A percentile compares a stretch with the other conserved stretches of the same genome.
Conservation (phyloP, 2,329 filamentous ascomycete genomes). For the Passalora sequoiae region DNA sequence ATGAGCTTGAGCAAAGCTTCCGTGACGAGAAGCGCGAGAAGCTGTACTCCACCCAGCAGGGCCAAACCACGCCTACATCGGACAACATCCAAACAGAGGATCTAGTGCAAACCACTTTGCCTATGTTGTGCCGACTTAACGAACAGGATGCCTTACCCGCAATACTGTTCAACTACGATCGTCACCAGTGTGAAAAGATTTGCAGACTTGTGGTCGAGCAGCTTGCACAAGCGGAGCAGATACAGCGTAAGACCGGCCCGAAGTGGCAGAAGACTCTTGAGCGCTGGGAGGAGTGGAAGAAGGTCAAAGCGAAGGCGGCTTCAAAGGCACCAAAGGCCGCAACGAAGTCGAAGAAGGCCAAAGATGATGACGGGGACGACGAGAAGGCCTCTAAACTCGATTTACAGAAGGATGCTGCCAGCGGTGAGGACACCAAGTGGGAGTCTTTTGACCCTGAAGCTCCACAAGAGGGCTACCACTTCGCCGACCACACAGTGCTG, state of each 20-base stretch:
- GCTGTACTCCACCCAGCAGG: constrained; percentile 22
- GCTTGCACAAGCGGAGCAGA: constrained; percentile 51
- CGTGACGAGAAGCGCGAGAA: constrained; percentile 21
- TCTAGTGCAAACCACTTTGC: constrained; percentile 47
- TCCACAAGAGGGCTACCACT: constrained; percentile 59
- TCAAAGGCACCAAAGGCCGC: constrained; percentile 32
- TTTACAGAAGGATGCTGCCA: constrained; percentile 52
- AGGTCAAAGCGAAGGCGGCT: constrained; percentile 38
- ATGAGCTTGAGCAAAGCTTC: constrained; percentile 42
- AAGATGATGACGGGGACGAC: constrained; percentile 36
- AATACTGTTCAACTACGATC: constrained; percentile 73
- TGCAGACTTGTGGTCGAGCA: constrained; percentile 48
- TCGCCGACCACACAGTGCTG: constrained; percentile 59
- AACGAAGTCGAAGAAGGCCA: constrained; percentile 41
- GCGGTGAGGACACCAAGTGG: constrained; percentile 52
- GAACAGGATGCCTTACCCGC: constrained; percentile 63
- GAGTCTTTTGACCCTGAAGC: constrained; percentile 63
- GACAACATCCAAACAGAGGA: constrained; percentile 12
- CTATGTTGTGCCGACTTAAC: constrained; percentile 57
- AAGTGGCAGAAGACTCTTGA: constrained; percentile 58
- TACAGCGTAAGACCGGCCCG: constrained; percentile 53
- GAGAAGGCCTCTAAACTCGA: constrained; percentile 54
- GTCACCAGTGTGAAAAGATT: constrained; percentile 58
- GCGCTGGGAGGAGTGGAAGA: constrained; percentile 55
- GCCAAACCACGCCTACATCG: constrained; percentile 2